Conservation (phyloP, 371 early-diverging fungal genomes). For the Umbelopsis sp. region DNA sequence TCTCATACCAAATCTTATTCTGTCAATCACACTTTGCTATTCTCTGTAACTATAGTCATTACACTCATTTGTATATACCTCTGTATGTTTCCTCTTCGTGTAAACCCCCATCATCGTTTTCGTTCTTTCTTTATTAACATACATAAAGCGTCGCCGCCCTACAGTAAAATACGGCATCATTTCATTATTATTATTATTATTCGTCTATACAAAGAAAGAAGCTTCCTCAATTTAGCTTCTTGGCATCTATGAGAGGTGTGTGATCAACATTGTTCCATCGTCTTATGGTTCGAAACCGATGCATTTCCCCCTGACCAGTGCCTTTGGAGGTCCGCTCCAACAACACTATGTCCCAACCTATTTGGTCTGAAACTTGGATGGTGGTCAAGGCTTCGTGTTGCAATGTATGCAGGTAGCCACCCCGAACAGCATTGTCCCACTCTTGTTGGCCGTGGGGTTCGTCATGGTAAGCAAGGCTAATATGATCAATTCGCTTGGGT, state of each 20-base stretch:
- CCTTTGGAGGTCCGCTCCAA: slow-evolving; percentile 32
- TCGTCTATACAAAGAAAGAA: neutral
- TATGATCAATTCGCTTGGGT: slow-evolving; percentile 38
- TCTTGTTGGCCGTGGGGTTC: slow-evolving; percentile 34
- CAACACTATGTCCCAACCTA: slow-evolving; percentile 39
- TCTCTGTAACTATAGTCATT: slow-evolving; percentile 1
- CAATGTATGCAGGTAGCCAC: slow-evolving; percentile 26
- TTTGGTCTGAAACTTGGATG: neutral
- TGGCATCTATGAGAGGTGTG: neutral
- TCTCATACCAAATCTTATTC: too few relatives aligned
- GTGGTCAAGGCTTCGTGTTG: slow-evolving; percentile 24
- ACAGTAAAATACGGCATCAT: too few relatives aligned
- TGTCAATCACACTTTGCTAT: too few relatives aligned
- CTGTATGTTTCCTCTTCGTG: neutral
- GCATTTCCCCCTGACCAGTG: slow-evolving; percentile 24
- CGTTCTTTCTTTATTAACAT: neutral
- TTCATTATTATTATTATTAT: too few relatives aligned
- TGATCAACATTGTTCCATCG: slow-evolving; percentile 25
- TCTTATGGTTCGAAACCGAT: slow-evolving; percentile 29
- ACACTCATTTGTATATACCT: slow-evolving; percentile 16
- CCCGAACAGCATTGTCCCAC: slow-evolving; percentile 3
- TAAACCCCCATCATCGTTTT: neutral
- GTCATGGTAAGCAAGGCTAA: slow-evolving; percentile 49
- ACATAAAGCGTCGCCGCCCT: too few relatives aligned
- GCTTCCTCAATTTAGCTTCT: neutral